Base-by-base conservation (phyloP, 164 flowering plant species). In the Vitis cinerea region DNA sequence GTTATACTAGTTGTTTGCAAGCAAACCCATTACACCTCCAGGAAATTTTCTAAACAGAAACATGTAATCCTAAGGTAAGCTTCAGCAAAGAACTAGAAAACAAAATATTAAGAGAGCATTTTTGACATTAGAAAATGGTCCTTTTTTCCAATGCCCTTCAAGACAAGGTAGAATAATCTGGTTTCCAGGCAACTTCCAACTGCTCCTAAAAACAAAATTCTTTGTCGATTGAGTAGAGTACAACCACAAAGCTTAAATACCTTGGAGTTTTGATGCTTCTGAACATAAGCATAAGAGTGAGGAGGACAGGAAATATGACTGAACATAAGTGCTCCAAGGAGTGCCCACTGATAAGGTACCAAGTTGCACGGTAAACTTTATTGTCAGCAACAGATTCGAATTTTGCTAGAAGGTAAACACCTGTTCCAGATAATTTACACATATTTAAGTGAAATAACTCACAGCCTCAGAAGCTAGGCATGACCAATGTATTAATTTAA, bases 241-340 rank as follows among this genome's bases (percentile, higher is more conserved):
- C 29, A 60, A 58, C 9, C 3, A 37, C 4, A 44, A 37, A 27
- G 10, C 4, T 17, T 23, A 3, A 71, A 27, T 82, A 87, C 88
- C 88, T 85, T 23, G 74, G 77, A 53, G 75, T 56, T 72, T 68
- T 85, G 8, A 66, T 63, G 68, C 66, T 77, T 77, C 90, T 82
- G 63, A 66, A 73, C 66, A 81, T 74, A 44, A 85, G 85, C 90
- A 87, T 87, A 51, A 78, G 5, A 58, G 83, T 59, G 50, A 85
- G 75, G 65, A 82, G 64, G 63, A 82, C 68, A 50, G 87, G 80
- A 58, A 79, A 82, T 71, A 75, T 66, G 57, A 81, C 85, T 61
- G 83, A 79, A 64, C 81, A 83, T 63, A 85, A 79, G 74, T 87
- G 88, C 74, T 72, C 88, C 83, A 87, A 74, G 23, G 88, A 85